phyloP scores from a whole-genome alignment of 1,284 basidiomycete genomes.

The Cutaneotrichosporon sp. region DNA sequence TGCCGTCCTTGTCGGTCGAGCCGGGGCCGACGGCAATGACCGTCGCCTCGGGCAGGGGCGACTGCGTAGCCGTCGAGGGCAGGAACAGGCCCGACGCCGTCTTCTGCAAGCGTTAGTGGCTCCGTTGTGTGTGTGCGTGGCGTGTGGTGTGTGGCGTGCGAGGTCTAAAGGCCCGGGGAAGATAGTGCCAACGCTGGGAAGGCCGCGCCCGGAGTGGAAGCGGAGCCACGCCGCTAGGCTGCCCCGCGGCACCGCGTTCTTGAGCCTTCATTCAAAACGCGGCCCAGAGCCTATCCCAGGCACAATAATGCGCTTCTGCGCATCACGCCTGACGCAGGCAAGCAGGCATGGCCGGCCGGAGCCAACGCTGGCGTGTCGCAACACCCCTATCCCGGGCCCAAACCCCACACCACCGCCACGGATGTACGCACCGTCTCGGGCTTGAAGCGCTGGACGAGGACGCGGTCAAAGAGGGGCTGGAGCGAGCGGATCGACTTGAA shows the following conservation, averaged over 20 bases:
- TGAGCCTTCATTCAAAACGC: no score
- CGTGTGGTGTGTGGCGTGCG: no score
- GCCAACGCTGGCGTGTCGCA: neutral
- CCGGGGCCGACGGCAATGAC: slow-evolving; percentile 95
- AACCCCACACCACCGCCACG: no score
- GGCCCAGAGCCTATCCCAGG: no score
- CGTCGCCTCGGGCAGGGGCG: slow-evolving; percentile 88
- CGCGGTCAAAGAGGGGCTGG: slow-evolving; percentile 88
- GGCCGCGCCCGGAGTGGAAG: no score
- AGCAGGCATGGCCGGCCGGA: neutral
- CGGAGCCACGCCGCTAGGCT: no score
- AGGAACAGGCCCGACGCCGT: slow-evolving; percentile 91
- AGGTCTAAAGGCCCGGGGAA: neutral
- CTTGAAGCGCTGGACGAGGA: slow-evolving; percentile 96
- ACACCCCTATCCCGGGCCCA: no score
- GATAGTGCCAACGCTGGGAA: no score
- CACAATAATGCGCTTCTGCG: no score
- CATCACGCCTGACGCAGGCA: no score
- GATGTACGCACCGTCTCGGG: slow-evolving; percentile 68
- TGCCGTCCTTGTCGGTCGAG: slow-evolving; percentile 77
- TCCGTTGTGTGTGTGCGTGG: no score
- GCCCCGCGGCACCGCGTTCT: no score
- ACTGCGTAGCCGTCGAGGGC: slow-evolving; percentile 74
- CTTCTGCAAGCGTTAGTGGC: slow-evolving; percentile 62
- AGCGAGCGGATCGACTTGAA: slow-evolving; percentile 93